phyloP scores from a whole-genome alignment of 164 flowering plant species.

The Warburgia ugandensis region DNA sequence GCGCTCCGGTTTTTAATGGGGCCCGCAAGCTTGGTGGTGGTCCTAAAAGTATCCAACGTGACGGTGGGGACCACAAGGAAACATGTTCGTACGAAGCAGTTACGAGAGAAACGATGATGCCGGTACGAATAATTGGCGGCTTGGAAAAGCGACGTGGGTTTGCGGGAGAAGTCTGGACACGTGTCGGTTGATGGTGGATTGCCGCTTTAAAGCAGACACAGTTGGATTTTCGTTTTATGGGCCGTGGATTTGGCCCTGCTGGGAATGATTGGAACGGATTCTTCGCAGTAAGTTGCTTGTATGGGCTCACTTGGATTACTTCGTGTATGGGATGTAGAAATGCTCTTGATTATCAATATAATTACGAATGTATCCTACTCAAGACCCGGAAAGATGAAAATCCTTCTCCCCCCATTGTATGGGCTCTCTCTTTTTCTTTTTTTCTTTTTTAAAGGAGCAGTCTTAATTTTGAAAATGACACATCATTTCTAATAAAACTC shows the following conservation, averaged over 20 bases:
- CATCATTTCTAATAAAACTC: no score
- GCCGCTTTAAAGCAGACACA: constrained; percentile 34
- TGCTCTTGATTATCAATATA: no score
- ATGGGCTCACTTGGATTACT: no score
- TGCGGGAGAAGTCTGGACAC: constrained; percentile 4
- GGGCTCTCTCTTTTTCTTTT: no score
- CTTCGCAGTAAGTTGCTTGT: no score
- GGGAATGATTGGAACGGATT: constrained; percentile 40
- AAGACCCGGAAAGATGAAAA: no score
- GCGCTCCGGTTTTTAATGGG: neutral
- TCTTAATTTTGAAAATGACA: no score
- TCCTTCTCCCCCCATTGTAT: no score
- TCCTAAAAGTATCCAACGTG: neutral
- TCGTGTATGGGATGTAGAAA: no score
- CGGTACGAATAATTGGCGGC: constrained; percentile 20
- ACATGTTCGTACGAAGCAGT: constrained; percentile 20
- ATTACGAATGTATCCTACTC: no score
- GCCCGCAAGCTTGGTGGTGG: neutral
- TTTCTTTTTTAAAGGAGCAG: no score
- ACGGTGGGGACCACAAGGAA: constrained; percentile 8
- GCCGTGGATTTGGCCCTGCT: constrained; percentile 28
- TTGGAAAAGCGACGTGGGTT: constrained; percentile 18
- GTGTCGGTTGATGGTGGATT: constrained; percentile 8
- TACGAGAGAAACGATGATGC: constrained; percentile 2
- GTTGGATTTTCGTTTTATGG: constrained; percentile 32